Base-by-base conservation (phyloP, 352 stramenopile genomes). In the Pythium utonaiense region DNA sequence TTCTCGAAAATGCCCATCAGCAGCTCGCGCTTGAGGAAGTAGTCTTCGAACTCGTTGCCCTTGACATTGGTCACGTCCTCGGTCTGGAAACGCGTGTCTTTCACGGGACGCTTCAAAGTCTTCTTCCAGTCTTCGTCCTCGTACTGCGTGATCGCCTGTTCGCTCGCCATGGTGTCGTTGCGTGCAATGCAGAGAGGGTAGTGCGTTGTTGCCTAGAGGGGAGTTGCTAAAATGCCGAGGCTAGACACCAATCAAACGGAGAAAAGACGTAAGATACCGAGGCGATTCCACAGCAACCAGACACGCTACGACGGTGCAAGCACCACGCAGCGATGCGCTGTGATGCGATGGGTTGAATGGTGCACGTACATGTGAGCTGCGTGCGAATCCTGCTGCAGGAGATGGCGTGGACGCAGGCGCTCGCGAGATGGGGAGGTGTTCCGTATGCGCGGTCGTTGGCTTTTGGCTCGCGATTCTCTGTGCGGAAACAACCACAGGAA, bases 11-110 rank as follows among this genome's bases (percentile, higher is more conserved):
- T 89, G 6, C 96, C 97, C 30, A 96, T 86, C 65, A 99, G 87
- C 40, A 99, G 81, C 31, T 97, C 96, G 38, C 97, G 88, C 33
- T 93, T 99, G 17, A 99, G 75, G 68, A 98, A 98, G 31, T 99
- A 78, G 69, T 99, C 88, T 6, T 88, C 86, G 75, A 99, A 99
- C 2, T 87, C 90, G 56, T 96, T 84, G 56, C 97, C 88, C 52
- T 90, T 89, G 57, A 77, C 88, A 62, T 91, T 91, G 5, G 81
- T 74, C 33, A 89, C 88, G 60, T 89, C 78, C 40, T 93, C 68
- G 31, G 89, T 97, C 66, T 96, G 86, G 69, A 96, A 76, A 64
- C 89, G 88, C 65, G 83, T 96, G 69, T 97, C 89, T 49, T 91
- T 93, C 31, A 75, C 76, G 6, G 89, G 89, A 22, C 78, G 78